phyloP scores from a whole-genome alignment of 495 filamentous ascomycete genomes.

The Amniculicola lignicola region DNA sequence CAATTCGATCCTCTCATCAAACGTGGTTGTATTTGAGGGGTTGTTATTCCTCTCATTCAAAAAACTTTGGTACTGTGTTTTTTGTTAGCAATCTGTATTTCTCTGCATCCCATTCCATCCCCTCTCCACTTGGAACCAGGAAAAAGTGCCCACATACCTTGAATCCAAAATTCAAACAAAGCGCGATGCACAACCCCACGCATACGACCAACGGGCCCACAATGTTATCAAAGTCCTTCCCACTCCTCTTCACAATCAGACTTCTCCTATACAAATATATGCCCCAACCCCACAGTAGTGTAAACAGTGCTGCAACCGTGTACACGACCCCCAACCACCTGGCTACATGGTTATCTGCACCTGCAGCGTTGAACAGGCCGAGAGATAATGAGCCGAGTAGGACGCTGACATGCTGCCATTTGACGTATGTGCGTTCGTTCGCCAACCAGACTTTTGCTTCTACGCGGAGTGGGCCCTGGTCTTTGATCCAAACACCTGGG shows the following conservation, averaged over 20 bases:
- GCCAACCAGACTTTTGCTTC: conserved; percentile 98
- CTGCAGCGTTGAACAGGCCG: conserved; percentile 82
- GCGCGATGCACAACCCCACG: conserved; percentile 69
- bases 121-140: too few relatives aligned
- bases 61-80: conserved; percentile 16
- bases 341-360: conserved; percentile 65
- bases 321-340: conserved; percentile 75
- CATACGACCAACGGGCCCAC: conserved; percentile 82
- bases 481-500: conserved; percentile 84
- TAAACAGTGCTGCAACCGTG: conserved; percentile 74
- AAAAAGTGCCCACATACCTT: conserved; percentile 46
- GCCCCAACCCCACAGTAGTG: conserved; percentile 81
- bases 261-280: conserved; percentile 70
- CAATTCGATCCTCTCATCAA: conserved; percentile 18
- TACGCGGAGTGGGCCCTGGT: conserved; percentile 81
- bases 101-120: too few relatives aligned
- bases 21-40: background rate
- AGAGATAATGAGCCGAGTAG: conserved; percentile 79
- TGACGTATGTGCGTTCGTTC: conserved; percentile 95
- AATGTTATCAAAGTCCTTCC: conserved; percentile 86
- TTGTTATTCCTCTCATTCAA: background rate
- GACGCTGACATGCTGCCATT: conserved; percentile 92
- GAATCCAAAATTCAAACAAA: conserved; percentile 86
- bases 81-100: background rate
- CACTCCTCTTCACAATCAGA: conserved; percentile 80